Conservation (phyloP, 768 basidiomycete species). For the Tephrocybe sp. region DNA sequence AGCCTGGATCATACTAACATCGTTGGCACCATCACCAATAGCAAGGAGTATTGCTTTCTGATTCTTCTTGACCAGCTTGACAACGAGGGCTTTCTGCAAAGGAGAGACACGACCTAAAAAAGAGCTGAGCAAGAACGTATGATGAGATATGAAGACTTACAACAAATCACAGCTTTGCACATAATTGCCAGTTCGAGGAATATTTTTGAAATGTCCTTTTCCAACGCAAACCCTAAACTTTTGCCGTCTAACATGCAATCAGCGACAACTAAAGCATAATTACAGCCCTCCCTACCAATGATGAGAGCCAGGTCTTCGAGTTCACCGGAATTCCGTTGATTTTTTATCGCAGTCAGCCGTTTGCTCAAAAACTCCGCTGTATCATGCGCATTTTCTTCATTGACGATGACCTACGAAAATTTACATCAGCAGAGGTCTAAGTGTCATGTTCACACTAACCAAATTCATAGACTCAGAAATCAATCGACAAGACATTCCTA, state of each 20-base stretch:
- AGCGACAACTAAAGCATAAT: constrained; percentile 7
- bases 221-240: constrained; percentile 87
- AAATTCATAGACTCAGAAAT: constrained; percentile 99
- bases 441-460: constrained; percentile 42
- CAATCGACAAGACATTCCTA: constrained; percentile 94
- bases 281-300: constrained; percentile 57
- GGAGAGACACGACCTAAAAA: constrained; percentile 89
- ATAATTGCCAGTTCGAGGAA: constrained; percentile 95
- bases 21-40: constrained; percentile 97
- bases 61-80: constrained; percentile 98
- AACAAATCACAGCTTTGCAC: constrained; percentile 99
- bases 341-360: constrained; percentile 89
- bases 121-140: constrained; percentile 4
- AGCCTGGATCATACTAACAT: constrained; percentile 99
- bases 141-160: constrained; percentile 43
- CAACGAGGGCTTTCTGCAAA: constrained; percentile 94
- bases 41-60: constrained; percentile 90
- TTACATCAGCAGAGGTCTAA: neutral
- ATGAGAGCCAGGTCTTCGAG: constrained; percentile 92
- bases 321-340: constrained; percentile 87
- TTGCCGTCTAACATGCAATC: constrained; percentile 72
- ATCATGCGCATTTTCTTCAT: constrained; percentile 79
- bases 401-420: constrained; percentile 77
- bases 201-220: constrained; percentile 84
- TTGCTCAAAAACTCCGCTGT: constrained; percentile 87